phyloP scores from a whole-genome alignment of 257 asterid species.

The Lantana camara region DNA sequence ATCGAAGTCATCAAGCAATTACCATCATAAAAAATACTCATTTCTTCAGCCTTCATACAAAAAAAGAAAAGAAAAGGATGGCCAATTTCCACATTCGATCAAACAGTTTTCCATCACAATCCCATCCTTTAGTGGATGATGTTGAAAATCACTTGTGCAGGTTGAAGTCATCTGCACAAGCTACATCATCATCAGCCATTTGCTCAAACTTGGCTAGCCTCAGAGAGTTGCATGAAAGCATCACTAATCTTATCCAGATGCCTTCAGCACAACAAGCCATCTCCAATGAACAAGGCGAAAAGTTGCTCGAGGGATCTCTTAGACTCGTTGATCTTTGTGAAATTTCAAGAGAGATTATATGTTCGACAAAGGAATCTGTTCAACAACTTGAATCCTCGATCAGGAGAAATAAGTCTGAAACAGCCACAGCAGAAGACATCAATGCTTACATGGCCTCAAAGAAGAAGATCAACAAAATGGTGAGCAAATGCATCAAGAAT shows the following conservation, averaged over 20 bases:
- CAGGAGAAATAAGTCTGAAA: slow-evolving; percentile 8
- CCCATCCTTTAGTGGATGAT: slow-evolving; percentile 33
- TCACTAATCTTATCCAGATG: slow-evolving; percentile 37
- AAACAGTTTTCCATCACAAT: slow-evolving; percentile 42
- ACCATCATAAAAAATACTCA: no score
- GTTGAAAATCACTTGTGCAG: slow-evolving; percentile 33
- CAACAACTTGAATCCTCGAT: slow-evolving; percentile 32
- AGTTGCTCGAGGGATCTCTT: slow-evolving; percentile 35
- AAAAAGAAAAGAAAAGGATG: slow-evolving; percentile 18
- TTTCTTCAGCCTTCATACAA: not conserved
- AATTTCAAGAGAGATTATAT: not conserved
- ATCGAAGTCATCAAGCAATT: not conserved
- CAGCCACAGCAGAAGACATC: slow-evolving; percentile 22
- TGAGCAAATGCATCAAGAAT: slow-evolving; percentile 32
- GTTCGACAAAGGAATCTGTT: slow-evolving; percentile 28
- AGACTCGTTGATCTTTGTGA: slow-evolving; percentile 32
- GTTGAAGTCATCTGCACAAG: slow-evolving; percentile 28
- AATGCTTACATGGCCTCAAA: slow-evolving; percentile 28
- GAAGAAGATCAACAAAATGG: slow-evolving; percentile 25
- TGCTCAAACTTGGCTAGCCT: slow-evolving; percentile 37
- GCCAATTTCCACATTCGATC: slow-evolving; percentile 33
- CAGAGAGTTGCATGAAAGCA: slow-evolving; percentile 30
- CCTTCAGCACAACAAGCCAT: slow-evolving; percentile 31
- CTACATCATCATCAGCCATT: slow-evolving; percentile 3
- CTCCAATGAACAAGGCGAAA: not conserved